phyloP scores from a whole-genome alignment of 352 stramenopile genomes.

The Pythium guiyangense region DNA sequence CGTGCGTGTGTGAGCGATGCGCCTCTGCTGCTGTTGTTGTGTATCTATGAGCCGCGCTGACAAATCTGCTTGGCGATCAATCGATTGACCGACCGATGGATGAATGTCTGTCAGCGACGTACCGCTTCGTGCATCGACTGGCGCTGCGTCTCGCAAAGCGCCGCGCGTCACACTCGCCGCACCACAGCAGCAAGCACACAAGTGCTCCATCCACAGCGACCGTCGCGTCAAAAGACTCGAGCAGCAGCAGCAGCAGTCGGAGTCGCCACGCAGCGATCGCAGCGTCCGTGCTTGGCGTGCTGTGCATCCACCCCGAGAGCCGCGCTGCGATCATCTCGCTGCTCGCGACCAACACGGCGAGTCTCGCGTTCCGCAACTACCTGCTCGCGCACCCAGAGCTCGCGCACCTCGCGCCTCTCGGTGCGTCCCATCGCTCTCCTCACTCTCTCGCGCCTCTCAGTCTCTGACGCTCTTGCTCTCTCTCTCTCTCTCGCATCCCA shows the following conservation, averaged over 20 bases:
- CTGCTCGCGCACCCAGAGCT: slow-evolving; percentile 29
- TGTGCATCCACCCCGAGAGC: slow-evolving; percentile 29
- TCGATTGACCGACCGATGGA: no score
- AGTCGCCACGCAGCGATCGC: slow-evolving; percentile 18
- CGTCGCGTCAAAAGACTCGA: no score
- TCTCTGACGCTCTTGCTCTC: not conserved
- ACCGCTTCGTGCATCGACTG: slow-evolving; percentile 34
- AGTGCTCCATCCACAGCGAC: not conserved
- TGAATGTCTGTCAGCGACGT: slow-evolving; percentile 41
- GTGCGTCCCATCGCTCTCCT: slow-evolving; percentile 1
- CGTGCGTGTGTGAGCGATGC: no score
- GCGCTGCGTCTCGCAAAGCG: slow-evolving; percentile 11
- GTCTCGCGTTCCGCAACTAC: slow-evolving; percentile 24
- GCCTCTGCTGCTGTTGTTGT: no score
- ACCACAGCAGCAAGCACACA: slow-evolving; percentile 1
- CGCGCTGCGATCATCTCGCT: slow-evolving; percentile 48
- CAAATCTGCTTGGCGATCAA: not conserved
- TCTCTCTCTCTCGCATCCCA: no score
- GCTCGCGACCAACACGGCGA: slow-evolving; percentile 42
- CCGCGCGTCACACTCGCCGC: not conserved
- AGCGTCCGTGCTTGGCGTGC: slow-evolving; percentile 25
- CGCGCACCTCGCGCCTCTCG: slow-evolving; percentile 22
- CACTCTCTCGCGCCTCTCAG: no score
- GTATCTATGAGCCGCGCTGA: not conserved
- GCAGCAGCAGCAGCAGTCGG: slow-evolving; percentile 3